A percentile compares a stretch with the other conserved stretches of the same genome.
Conservation (phyloP, 2,329 filamentous ascomycete species). For the Scedosporium apiospermum region DNA sequence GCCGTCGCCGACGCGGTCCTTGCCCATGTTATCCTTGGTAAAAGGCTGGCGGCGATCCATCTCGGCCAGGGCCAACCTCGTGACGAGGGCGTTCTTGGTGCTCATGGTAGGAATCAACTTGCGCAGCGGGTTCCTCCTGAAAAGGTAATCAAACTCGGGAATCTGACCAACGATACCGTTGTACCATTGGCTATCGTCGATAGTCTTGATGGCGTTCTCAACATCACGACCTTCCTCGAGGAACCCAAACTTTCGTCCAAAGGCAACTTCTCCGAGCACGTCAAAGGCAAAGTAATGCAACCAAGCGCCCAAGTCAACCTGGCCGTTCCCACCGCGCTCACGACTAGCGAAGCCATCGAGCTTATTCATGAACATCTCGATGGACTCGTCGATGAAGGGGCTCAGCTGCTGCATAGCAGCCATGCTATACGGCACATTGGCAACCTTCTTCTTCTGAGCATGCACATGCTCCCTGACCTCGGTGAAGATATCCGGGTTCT, state of each 20-base stretch:
- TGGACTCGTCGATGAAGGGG: constrained; percentile 41
- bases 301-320: constrained; percentile 37
- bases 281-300: constrained; percentile 18
- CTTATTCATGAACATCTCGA: constrained; percentile 32
- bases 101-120: constrained; percentile 28
- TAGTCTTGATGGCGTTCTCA: constrained; percentile 21
- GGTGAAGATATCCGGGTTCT: constrained; percentile 50
- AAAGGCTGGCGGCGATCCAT: constrained; percentile 36
- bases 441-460: constrained; percentile 43
- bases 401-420: constrained; percentile 41
- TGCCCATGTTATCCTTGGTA: constrained; percentile 32
- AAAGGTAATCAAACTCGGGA: constrained; percentile 35
- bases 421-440: constrained; percentile 43
- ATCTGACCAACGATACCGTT: constrained; percentile 43
- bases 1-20: constrained; percentile 26
- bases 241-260: constrained; percentile 26
- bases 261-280: constrained; percentile 24
- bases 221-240: constrained; percentile 17
- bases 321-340: constrained; percentile 8
- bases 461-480: constrained; percentile 45
- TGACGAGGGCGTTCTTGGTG: constrained; percentile 36
- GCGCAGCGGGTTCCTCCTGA: constrained; percentile 39
- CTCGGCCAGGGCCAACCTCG: constrained; percentile 41
- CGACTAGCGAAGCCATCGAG: constrained; percentile 27
- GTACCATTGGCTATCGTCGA: constrained; percentile 42